Percentiles rank a stretch among this genome's conserved stretches.
Evolutionary conservation across 352 stramenopile species (phyloP).

Genomic region (Phytopythium chamaehyphon): DNA sequence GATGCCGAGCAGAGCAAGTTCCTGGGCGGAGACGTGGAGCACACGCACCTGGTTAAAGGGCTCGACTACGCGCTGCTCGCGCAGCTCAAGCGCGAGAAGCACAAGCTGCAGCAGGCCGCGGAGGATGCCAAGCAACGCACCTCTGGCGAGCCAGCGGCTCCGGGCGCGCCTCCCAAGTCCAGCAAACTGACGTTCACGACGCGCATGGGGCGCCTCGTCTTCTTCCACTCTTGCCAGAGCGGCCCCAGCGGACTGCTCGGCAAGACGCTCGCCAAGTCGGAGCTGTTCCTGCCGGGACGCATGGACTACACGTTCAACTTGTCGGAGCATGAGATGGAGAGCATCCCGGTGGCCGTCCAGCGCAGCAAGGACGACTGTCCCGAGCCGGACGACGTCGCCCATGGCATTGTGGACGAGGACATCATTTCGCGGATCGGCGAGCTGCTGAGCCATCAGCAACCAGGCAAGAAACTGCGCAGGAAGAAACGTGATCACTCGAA

Average conservation of each 20-base stretch:
- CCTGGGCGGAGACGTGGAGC: slow-evolving; percentile 72
- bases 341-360: slow-evolving; percentile 57
- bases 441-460: slow-evolving; percentile 18
- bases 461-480: slow-evolving; percentile 39
- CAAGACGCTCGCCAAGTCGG: slow-evolving; percentile 25
- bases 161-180: not conserved
- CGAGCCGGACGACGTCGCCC: slow-evolving; percentile 49
- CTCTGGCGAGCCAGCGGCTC: not conserved
- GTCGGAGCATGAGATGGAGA: slow-evolving; percentile 30
- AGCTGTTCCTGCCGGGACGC: slow-evolving; percentile 64
- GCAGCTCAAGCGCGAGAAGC: slow-evolving; percentile 80
- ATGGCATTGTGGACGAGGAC: slow-evolving; percentile 42
- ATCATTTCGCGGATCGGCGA: slow-evolving; percentile 41
- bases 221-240: slow-evolving; percentile 59
- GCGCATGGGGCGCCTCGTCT: slow-evolving; percentile 53
- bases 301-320: slow-evolving; percentile 79
- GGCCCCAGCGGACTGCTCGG: slow-evolving; percentile 5
- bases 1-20: slow-evolving; percentile 82
- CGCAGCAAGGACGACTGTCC: slow-evolving; percentile 72
- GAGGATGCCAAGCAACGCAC: slow-evolving; percentile 25
- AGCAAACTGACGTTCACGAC: slow-evolving; percentile 58
- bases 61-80: slow-evolving; percentile 86
- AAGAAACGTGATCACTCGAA: slow-evolving; percentile 27
- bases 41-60: slow-evolving; percentile 88
- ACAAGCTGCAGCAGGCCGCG: slow-evolving; percentile 39